A percentile compares a stretch with the other conserved stretches of the same genome.
phyloP scores from a whole-genome alignment of 768 basidiomycete genomes.

The Termitomyces sp. region DNA sequence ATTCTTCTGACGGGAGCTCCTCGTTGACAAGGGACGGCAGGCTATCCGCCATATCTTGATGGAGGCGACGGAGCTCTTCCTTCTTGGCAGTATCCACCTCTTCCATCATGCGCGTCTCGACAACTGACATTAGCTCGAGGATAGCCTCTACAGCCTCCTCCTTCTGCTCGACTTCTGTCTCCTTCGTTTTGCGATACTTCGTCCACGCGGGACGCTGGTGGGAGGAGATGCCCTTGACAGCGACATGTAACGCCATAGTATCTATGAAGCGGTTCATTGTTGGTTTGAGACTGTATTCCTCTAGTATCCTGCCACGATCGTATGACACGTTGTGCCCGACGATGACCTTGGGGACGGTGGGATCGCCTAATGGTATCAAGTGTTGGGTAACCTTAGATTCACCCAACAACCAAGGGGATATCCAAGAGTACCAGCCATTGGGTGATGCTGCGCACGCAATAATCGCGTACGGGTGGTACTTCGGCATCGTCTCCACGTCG shows the following conservation, averaged over 20 bases:
- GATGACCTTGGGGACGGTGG: constrained; percentile 52
- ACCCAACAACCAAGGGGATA: constrained; percentile 87
- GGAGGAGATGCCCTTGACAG: constrained; percentile 90
- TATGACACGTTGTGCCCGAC: constrained; percentile 96
- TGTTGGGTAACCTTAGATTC: constrained; percentile 53
- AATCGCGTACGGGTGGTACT: constrained; percentile 74
- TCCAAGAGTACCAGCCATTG: constrained; percentile 93
- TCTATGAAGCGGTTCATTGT: constrained; percentile 83
- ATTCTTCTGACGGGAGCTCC: constrained; percentile 29
- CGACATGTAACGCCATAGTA: constrained; percentile 93
- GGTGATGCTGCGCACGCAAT: constrained; percentile 85
- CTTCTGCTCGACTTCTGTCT: constrained; percentile 45
- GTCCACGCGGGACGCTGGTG: constrained; percentile 94
- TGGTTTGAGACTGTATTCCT: constrained; percentile 73
- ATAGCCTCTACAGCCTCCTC: constrained; percentile 63
- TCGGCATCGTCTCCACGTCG: constrained; percentile 92
- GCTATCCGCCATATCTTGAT: constrained; percentile 35
- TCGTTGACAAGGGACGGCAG: constrained; percentile 19
- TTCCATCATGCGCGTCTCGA: constrained; percentile 43
- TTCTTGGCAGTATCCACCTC: constrained; percentile 44
- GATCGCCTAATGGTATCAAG: constrained; percentile 68
- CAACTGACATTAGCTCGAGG: constrained; percentile 30
- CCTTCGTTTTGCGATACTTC: constrained; percentile 73
- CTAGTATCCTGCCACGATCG: constrained; percentile 75
- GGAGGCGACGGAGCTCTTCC: constrained; percentile 32